Evolutionary conservation across 345 rosid species (phyloP), one percentile per base, ranked within the genome.

Genomic region (Camelina neglecta): DNA sequence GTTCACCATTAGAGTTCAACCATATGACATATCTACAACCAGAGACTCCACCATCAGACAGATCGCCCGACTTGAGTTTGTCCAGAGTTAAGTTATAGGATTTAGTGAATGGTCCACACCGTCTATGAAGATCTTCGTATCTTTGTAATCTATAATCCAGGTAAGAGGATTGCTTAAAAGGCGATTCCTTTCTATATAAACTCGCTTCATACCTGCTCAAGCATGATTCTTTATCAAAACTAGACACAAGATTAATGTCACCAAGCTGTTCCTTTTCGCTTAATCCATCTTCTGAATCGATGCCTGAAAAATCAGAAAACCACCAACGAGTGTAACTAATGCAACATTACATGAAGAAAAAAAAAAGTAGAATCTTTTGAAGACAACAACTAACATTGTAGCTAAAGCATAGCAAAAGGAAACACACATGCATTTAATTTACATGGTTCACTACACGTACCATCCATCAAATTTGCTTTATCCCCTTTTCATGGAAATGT

Each of bases 51-150:
- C 54, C 65, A n/a, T 56, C 59, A 74, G 77, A 65, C 31, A 7
- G 20, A 21, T 56, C 71, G 23, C 72, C 11, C 5, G 11, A 45
- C 49, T 65, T 74, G 71, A 77, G 82, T 35, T 59, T 80, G 11
- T 76, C 61, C 5, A 80, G 36, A 15, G 75, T 60, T 35, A 9
- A 35, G 16, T 61, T 80, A 45, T 77, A 80, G 2, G 66, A 59
- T 20, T 38, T 44, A 13, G 85, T 51, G 16, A 48, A 38, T 5
- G 83, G 83, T 20, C 81, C 82, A 61, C 83, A 80, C 20, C 8
- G 59, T 61, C 71, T 66, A 55, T 80, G 85, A 61, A 73, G 83
- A 6, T 69, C 42, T 58, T 80, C 78, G 41, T 83, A 83, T 31
- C 55, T 67, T 35, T 54, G 36, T 10, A 80, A 72, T 65, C 71